Conservation (phyloP, 2,329 filamentous ascomycete species). For the Fusarium dlaminii region DNA sequence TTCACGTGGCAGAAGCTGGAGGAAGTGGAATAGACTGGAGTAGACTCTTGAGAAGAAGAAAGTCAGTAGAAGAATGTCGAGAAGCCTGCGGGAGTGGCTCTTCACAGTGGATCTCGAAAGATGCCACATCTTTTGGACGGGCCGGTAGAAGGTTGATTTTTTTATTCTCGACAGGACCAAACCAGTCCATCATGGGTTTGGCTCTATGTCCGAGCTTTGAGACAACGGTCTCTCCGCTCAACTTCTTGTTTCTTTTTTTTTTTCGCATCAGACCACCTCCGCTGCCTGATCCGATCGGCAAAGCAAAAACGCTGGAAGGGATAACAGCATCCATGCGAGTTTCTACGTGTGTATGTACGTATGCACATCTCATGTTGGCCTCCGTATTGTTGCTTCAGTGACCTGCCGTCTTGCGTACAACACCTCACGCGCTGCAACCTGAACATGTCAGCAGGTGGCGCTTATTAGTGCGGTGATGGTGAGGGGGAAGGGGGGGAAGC, state of each 20-base stretch:
- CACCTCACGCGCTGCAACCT: neutral
- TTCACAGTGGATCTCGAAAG: neutral
- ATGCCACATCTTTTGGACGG: neutral
- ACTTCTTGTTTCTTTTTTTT: neutral
- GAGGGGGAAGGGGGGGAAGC: neutral
- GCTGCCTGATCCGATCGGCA: neutral
- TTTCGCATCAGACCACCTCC: neutral
- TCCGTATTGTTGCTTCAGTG: neutral
- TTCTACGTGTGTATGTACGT: neutral
- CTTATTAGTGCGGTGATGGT: neutral
- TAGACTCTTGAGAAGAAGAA: neutral
- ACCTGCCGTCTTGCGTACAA: neutral
- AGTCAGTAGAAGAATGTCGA: neutral
- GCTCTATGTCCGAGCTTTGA: neutral
- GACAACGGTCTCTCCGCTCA: conserved; percentile 2
- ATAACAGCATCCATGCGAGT: neutral
- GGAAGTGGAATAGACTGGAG: neutral
- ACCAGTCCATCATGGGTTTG: neutral
- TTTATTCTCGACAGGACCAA: neutral
- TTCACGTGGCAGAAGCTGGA: neutral
- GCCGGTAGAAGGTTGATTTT: neutral
- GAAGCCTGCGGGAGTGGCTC: conserved; percentile 2
- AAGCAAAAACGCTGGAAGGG: neutral
- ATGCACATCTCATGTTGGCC: neutral
- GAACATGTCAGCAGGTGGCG: neutral